These are phyloP conservation scores for Aegle marmelos DNA, from an alignment of 345 rosid species.

Conservation along the genomic window DNA sequence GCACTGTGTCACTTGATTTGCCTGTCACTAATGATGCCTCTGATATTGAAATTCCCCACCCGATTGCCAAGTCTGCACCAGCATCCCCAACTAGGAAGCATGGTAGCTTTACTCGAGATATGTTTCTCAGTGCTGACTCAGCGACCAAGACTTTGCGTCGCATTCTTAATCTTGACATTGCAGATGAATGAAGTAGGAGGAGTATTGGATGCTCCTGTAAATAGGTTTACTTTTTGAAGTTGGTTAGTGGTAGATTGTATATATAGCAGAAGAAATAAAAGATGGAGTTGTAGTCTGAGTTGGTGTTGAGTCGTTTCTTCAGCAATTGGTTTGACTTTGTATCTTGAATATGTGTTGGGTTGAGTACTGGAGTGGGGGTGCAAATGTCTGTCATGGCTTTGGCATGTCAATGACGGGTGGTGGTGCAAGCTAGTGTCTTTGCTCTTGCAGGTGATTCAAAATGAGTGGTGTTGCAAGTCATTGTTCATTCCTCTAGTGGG, in stretches of 20 bases:
- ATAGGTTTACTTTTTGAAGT: constrained; percentile 30
- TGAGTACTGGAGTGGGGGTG: background rate
- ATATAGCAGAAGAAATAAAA: constrained; percentile 47
- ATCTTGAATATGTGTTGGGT: background rate
- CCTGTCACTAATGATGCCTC: constrained; percentile 31
- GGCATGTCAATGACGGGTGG: constrained; percentile 33
- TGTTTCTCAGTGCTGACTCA: constrained; percentile 58
- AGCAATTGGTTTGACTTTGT: constrained; percentile 20
- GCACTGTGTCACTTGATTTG: constrained; percentile 59
- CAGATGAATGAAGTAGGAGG: constrained; percentile 51
- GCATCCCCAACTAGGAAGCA: constrained; percentile 70
- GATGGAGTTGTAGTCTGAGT: constrained; percentile 27
- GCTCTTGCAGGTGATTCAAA: constrained; percentile 26
- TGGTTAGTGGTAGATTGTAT: constrained; percentile 52
- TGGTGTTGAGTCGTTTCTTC: constrained; percentile 24
- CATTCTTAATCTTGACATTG: constrained; percentile 80
- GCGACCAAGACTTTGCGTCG: constrained; percentile 91
- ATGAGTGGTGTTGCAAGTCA: constrained; percentile 23
- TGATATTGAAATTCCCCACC: constrained; percentile 35
- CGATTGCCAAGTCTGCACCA: constrained; percentile 77
- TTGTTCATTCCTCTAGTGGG: background rate
- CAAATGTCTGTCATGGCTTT: constrained; percentile 8
- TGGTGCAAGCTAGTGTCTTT: constrained; percentile 9
- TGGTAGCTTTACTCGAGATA: constrained; percentile 34
- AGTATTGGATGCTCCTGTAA: constrained; percentile 41